A percentile compares a stretch with the other conserved stretches of the same genome.
phyloP scores from a whole-genome alignment of 2,329 filamentous ascomycete species.

The Aspergillus aculeatinus region DNA sequence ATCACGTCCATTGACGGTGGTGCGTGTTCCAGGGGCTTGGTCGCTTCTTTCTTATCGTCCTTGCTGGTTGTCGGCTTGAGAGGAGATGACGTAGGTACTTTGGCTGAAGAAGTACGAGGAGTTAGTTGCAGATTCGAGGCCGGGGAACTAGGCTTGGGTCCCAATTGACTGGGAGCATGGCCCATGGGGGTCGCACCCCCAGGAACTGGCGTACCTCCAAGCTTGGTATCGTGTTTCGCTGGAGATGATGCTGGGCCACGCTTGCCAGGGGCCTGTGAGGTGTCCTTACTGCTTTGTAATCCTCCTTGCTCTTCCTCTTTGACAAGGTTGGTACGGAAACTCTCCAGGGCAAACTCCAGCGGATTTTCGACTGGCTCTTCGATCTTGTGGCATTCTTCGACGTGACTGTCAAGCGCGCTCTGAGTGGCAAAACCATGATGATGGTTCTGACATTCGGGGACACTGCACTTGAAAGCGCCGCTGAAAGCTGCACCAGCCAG shows the following conservation, averaged over 20 bases:
- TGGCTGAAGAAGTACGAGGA: conserved; percentile 28
- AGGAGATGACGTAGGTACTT: conserved; percentile 19
- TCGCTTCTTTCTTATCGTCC: conserved; percentile 27
- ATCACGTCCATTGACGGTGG: conserved; percentile 13
- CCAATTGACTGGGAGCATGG: conserved; percentile 34
- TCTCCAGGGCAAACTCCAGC: conserved; percentile 56
- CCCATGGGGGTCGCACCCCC: conserved; percentile 33
- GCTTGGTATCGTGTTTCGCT: conserved; percentile 29
- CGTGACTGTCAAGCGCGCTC: conserved; percentile 55
- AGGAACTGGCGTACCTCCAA: conserved; percentile 31
- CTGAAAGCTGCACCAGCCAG: conserved; percentile 36
- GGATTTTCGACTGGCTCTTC: conserved; percentile 53
- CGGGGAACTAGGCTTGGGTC: conserved; percentile 35
- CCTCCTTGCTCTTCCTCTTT: conserved; percentile 42
- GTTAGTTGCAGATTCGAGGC: conserved; percentile 35
- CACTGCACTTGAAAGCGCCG: conserved; percentile 54
- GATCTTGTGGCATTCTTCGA: conserved; percentile 53
- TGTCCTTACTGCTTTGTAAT: conserved; percentile 21
- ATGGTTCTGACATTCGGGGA: conserved; percentile 54
- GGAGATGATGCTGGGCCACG: conserved; percentile 21
- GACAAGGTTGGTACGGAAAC: conserved; percentile 52
- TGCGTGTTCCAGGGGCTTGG: conserved; percentile 22
- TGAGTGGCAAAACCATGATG: conserved; percentile 56
- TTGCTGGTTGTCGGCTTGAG: conserved; percentile 27
- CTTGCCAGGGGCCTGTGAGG: conserved; percentile 18